Evolutionary conservation across 1,284 basidiomycete species (phyloP), one percentile per base, ranked within the genome.

Genomic region (Vanrija pseudolonga): DNA sequence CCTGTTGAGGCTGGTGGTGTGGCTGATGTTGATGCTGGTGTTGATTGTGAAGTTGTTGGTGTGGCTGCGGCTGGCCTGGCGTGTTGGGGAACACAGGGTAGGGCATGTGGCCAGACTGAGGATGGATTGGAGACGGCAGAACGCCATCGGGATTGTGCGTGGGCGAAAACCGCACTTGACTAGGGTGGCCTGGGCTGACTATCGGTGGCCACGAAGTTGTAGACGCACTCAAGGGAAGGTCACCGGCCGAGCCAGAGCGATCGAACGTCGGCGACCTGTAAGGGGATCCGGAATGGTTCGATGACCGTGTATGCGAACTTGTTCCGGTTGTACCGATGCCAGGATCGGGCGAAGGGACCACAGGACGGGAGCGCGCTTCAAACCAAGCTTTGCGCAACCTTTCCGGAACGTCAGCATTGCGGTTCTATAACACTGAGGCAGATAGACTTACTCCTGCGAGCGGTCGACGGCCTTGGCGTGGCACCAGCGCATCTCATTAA

Each of bases 401-500:
- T 32, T 32, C 12, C 12, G 18, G 1, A 14, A 14, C 9, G 24
- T 42, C 5, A 28, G 45, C 38, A 26, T 11, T 28, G 24, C 32
- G 12, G 9, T 26, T 5, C 12, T 32, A 26, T 9, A 32, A 14
- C 11, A 17, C 6, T 42, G 48, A 22, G 38, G 28, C 4, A 20
- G 39, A 18, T 3, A 40, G 2, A 53, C 54, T 47, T 40, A 53
- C 58, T 72, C 68, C 22, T 65, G 64, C 2, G 71, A 70, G 6
- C 85, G 80, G 65, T 89, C 88, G 53, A 85, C 83, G 54, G 82
- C 84, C 67, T 85, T 85, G 12, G 85, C 85, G 67, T 85, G 88
- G 4, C 82, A 84, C 89, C 90, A 93, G 12, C 84, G 82, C 81
- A 90, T 86, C 68, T 88, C 84, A 11, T 82, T 77, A 15, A 93